phyloP scores from a whole-genome alignment of 805 yeast genomes.

The Teunomyces atbi region DNA sequence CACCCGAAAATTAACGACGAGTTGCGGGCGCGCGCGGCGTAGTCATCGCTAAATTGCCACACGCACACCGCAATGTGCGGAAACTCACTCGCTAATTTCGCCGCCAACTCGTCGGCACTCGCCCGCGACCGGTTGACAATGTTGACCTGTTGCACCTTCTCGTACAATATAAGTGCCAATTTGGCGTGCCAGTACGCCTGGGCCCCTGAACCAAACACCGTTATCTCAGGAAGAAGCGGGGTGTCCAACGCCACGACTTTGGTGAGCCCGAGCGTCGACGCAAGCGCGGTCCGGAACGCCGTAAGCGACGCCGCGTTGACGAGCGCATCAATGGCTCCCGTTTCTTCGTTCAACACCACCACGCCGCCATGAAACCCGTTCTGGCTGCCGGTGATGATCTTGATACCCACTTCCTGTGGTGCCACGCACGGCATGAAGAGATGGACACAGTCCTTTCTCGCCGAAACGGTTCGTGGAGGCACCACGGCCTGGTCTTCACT shows the following conservation, averaged over 20 bases:
- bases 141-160: constrained; percentile 38
- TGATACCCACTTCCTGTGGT: constrained; percentile 52
- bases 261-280: constrained; percentile 47
- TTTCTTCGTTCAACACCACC: constrained; percentile 46
- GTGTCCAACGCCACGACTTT: constrained; percentile 24
- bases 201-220: constrained; percentile 59
- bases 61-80: constrained; percentile 19
- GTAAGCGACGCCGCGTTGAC: constrained; percentile 59
- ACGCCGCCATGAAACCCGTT: constrained; percentile 60
- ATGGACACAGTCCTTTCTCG: constrained; percentile 29
- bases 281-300: constrained; percentile 66
- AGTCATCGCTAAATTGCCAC: constrained; percentile 14
- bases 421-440: constrained; percentile 68
- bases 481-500: neutral
- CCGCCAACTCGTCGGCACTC: constrained; percentile 36
- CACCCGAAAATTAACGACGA: constrained; percentile 58
- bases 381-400: constrained; percentile 56
- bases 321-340: constrained; percentile 53
- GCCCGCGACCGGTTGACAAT: constrained; percentile 44
- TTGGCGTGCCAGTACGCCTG: constrained; percentile 66
- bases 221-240: constrained; percentile 26
- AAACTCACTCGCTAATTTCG: constrained; percentile 25
- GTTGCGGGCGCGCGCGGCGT: constrained; percentile 25
- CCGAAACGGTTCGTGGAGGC: neutral
- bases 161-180: constrained; percentile 41